phyloP scores from a whole-genome alignment of 257 asterid species.

The Solanum sejunctum region DNA sequence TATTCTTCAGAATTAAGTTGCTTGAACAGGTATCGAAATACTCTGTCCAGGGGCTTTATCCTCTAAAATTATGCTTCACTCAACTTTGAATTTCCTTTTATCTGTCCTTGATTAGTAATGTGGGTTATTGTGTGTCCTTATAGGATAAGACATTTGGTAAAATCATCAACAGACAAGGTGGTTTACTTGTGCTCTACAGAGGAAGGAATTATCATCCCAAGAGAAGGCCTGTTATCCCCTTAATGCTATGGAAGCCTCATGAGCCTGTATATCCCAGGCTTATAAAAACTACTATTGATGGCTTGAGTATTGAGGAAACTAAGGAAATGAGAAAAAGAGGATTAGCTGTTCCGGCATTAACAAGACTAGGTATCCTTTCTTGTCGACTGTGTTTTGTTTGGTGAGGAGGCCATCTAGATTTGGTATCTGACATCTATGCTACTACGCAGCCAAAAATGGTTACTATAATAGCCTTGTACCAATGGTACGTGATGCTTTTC shows the following conservation, averaged over 20 bases:
- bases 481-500: constrained; percentile 89
- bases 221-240: constrained; percentile 57
- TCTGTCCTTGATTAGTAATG: not conserved
- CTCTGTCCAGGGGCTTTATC: not conserved
- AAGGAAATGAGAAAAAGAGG: constrained; percentile 78
- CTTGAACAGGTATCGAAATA: not conserved
- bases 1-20: not conserved
- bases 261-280: constrained; percentile 94
- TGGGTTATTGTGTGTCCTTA: not conserved
- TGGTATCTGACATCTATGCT: not conserved
- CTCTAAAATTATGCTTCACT: not conserved
- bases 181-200: constrained; percentile 51
- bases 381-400: not conserved
- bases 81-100: not conserved
- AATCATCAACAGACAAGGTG: constrained; percentile 74
- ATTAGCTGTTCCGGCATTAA: constrained; percentile 50
- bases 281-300: constrained; percentile 69
- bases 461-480: constrained; percentile 84
- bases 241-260: constrained; percentile 94
- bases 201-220: constrained; percentile 62
- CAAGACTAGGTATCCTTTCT: constrained; percentile 56
- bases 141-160: constrained; percentile 86
- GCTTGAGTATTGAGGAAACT: constrained; percentile 80
- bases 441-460: constrained; percentile 74
- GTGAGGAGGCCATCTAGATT: not conserved